Conservation (phyloP, 148 eudicot genomes). For the Dysphania ambrosioides region DNA sequence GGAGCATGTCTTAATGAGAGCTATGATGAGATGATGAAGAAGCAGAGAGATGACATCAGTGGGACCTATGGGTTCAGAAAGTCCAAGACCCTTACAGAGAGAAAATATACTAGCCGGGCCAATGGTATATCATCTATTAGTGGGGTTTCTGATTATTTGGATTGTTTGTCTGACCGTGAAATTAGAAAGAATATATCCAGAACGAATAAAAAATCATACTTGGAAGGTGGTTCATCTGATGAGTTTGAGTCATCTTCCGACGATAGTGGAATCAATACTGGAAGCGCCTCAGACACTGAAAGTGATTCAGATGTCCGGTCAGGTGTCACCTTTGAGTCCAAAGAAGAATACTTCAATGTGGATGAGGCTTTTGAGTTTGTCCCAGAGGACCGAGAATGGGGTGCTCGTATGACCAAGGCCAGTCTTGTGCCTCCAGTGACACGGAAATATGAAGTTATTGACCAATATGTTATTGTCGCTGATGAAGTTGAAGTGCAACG, state of each 20-base stretch:
- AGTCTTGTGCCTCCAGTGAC: slow-evolving; percentile 99
- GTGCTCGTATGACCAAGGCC: slow-evolving; percentile 97
- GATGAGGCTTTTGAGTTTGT: slow-evolving; percentile 64
- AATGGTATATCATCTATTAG: slow-evolving; percentile 42
- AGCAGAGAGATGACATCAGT: slow-evolving; percentile 55
- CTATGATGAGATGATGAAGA: slow-evolving; percentile 57
- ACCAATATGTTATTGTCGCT: slow-evolving; percentile 72
- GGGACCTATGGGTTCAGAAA: slow-evolving; percentile 55
- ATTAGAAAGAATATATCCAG: slow-evolving; percentile 52
- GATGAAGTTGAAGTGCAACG: slow-evolving; percentile 87
- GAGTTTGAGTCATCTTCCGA: slow-evolving; percentile 61
- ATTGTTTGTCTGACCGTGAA: slow-evolving; percentile 73
- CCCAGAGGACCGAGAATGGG: slow-evolving; percentile 96
- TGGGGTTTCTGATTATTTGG: slow-evolving; percentile 57
- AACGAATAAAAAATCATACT: slow-evolving; percentile 52
- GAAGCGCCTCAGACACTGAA: slow-evolving; percentile 62
- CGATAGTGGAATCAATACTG: slow-evolving; percentile 55
- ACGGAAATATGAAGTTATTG: slow-evolving; percentile 86
- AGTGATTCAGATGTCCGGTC: slow-evolving; percentile 65
- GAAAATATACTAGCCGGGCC: slow-evolving; percentile 44
- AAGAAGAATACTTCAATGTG: slow-evolving; percentile 41
- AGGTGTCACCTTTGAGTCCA: slow-evolving; percentile 44
- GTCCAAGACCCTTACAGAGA: slow-evolving; percentile 43
- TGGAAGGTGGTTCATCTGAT: slow-evolving; percentile 81
- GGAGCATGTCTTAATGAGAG: slow-evolving; percentile 59